A percentile compares a stretch with the other conserved stretches of the same genome.
These are phyloP conservation scores for Cryphonectria parasitica DNA, from an alignment of 2,329 filamentous ascomycete genomes.

Conservation along the genomic window DNA sequence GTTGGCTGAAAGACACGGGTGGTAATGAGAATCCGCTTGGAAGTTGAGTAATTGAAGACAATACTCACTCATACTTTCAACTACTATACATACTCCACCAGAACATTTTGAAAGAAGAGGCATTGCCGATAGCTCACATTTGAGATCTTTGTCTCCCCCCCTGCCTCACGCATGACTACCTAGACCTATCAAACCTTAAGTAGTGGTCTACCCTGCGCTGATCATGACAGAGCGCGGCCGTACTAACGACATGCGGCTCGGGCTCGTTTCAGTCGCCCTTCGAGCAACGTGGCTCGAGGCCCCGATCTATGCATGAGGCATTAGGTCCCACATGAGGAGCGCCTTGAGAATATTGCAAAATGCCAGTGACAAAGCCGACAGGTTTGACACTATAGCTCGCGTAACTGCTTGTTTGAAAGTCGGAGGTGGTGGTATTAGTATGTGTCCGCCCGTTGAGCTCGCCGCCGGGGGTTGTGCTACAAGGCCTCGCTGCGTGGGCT, in stretches of 20 bases:
- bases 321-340: neutral
- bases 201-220: neutral
- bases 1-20: neutral
- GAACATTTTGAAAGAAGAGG: neutral
- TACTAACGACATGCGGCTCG: conserved; percentile 12
- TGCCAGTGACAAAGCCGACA: neutral
- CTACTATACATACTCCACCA: neutral
- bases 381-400: neutral
- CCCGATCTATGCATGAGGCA: neutral
- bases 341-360: neutral
- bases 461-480: neutral
- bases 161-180: neutral
- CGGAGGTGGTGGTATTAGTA: neutral
- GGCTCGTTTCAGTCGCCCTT: conserved; percentile 4
- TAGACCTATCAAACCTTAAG: neutral
- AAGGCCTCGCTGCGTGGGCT: neutral
- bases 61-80: neutral
- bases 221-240: neutral
- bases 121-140: neutral
- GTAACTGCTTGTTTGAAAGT: neutral
- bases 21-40: neutral
- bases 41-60: neutral
- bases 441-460: neutral
- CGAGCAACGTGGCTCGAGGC: neutral
- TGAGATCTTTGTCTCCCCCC: neutral